phyloP scores from a whole-genome alignment of 306 rosid species.

The Lathyrus aphaca region DNA sequence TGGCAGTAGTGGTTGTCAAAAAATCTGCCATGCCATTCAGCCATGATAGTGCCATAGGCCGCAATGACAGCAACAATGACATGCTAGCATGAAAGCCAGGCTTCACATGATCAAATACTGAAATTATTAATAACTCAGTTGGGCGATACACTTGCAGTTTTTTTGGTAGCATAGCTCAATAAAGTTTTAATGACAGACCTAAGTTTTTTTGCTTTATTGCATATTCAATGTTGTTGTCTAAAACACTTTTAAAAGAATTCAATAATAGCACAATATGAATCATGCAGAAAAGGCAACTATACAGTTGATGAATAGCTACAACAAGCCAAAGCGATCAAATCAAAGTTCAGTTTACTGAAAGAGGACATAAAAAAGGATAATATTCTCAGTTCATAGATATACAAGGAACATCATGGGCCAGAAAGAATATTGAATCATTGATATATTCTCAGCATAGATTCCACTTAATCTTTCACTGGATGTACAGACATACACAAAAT shows the following conservation, averaged over 20 bases:
- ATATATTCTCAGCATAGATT: too few relatives aligned
- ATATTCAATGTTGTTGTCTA: not conserved
- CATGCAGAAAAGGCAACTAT: not conserved
- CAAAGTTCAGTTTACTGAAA: not conserved
- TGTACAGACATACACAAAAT: not conserved
- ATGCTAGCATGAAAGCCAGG: not conserved
- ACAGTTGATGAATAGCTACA: not conserved
- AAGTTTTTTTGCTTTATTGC: not conserved
- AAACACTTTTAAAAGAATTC: not conserved
- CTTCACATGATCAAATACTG: not conserved
- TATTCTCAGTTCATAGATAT: slow-evolving; percentile 9
- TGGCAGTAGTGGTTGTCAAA: too few relatives aligned
- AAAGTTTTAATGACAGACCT: not conserved
- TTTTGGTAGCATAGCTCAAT: too few relatives aligned
- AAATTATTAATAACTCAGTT: not conserved
- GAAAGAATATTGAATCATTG: too few relatives aligned
- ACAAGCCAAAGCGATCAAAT: not conserved
- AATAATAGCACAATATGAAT: not conserved
- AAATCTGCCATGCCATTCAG: too few relatives aligned
- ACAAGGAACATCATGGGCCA: not conserved
- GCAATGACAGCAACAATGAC: too few relatives aligned
- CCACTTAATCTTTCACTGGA: too few relatives aligned
- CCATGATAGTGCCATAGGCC: too few relatives aligned
- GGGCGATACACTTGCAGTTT: not conserved
- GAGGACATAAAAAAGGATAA: not conserved